These are phyloP conservation scores for Thozetella sp. DNA, from an alignment of 495 filamentous ascomycete species.

Conservation along the genomic window DNA sequence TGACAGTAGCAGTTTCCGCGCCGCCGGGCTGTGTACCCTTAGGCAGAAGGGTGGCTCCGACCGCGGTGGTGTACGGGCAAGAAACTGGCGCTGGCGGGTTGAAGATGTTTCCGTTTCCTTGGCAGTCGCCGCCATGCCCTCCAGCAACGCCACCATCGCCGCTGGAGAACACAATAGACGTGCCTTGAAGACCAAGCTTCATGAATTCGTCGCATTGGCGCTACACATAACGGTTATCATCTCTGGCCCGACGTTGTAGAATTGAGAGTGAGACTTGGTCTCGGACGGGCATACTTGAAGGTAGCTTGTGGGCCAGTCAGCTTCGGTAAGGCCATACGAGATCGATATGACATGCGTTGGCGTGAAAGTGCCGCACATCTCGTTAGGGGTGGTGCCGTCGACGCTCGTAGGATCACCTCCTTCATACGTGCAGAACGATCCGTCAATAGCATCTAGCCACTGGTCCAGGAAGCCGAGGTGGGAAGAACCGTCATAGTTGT, in stretches of 20 bases:
- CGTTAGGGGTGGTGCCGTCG: too few species aligned
- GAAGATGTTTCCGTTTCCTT: background rate
- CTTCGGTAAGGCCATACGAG: background rate
- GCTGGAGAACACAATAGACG: constrained; percentile 31
- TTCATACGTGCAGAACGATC: too few species aligned
- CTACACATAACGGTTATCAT: background rate
- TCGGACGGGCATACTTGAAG: too few species aligned
- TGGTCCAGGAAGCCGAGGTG: too few species aligned
- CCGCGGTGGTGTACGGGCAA: background rate
- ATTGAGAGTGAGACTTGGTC: too few species aligned
- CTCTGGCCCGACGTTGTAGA: too few species aligned
- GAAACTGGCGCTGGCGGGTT: background rate
- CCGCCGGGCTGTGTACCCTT: too few species aligned
- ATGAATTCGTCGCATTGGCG: constrained; percentile 9
- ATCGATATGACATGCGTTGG: background rate
- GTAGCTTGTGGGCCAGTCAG: background rate
- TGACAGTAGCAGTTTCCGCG: too few species aligned
- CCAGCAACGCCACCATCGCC: constrained; percentile 36
- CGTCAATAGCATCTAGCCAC: too few species aligned
- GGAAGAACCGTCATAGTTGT: too few species aligned
- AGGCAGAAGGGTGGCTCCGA: background rate
- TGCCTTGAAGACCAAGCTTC: constrained; percentile 44
- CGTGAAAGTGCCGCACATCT: background rate
- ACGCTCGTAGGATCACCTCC: too few species aligned
- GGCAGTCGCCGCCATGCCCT: too few species aligned